Evolutionary conservation across 257 asterid genomes (phyloP).

Genomic region (Nicotiana benthamiana): DNA sequence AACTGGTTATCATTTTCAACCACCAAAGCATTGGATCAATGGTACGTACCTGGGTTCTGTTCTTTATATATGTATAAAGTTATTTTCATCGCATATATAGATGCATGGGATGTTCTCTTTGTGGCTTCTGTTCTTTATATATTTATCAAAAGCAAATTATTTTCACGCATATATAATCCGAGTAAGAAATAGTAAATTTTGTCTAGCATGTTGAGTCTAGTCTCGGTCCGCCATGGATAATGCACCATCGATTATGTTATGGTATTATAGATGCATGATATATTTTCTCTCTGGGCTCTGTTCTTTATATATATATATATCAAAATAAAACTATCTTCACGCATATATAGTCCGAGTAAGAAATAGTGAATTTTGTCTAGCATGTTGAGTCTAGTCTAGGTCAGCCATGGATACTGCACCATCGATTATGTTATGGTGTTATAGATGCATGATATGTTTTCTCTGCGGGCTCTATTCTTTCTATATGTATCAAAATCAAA

Average conservation of each 20-base stretch:
- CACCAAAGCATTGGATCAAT: constrained; percentile 31
- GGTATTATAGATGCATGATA: background rate
- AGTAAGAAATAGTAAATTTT: background rate
- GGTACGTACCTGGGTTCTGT: constrained; percentile 9
- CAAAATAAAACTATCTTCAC: background rate
- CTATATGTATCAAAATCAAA: no score
- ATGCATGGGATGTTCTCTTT: no score
- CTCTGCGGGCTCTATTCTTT: background rate
- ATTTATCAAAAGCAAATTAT: background rate
- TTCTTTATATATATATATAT: background rate
- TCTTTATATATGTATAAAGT: background rate
- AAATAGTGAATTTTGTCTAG: no score
- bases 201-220: background rate
- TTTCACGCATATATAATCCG: background rate
- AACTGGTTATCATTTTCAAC: constrained; percentile 33
- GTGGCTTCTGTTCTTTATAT: background rate
- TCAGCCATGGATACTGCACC: background rate
- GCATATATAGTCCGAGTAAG: background rate
- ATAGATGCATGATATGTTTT: background rate
- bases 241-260: background rate
- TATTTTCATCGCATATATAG: background rate
- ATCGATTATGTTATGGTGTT: background rate
- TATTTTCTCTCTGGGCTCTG: background rate
- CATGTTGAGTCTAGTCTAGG: background rate
- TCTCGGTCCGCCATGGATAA: no score